Percentiles rank a stretch among this genome's conserved stretches.
phyloP scores from a whole-genome alignment of 2,329 filamentous ascomycete genomes.

The Macrophomina pseudophaseolina region DNA sequence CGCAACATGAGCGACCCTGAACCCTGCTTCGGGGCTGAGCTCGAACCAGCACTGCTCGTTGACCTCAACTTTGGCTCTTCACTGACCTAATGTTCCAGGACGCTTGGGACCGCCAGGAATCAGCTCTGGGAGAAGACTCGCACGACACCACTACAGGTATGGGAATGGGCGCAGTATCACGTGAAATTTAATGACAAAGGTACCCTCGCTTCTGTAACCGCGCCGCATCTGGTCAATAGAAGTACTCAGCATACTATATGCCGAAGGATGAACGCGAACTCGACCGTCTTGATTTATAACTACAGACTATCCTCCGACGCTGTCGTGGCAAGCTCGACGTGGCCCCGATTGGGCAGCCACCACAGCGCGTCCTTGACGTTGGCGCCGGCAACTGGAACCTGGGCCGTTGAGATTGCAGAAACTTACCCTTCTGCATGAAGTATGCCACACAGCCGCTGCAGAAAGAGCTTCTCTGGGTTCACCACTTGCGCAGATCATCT shows the following conservation, averaged over 20 bases:
- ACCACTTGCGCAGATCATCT: constrained; percentile 33
- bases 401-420: constrained; percentile 11
- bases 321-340: constrained; percentile 19
- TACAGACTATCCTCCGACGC: constrained; percentile 1
- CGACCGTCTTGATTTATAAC: constrained; percentile 13
- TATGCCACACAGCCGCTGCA: neutral
- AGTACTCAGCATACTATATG: constrained; percentile 28
- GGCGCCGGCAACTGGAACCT: constrained; percentile 7
- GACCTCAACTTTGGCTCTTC: neutral
- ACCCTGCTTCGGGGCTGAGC: neutral
- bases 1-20: neutral
- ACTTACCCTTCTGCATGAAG: neutral
- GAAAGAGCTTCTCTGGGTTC: neutral
- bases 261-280: constrained; percentile 18
- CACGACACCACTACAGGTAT: constrained; percentile 29
- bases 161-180: constrained; percentile 26
- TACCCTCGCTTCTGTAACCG: neutral
- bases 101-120: neutral
- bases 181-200: constrained; percentile 28
- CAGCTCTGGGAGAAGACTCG: constrained; percentile 14
- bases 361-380: constrained; percentile 28
- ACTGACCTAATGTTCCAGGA: neutral
- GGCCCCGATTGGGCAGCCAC: constrained; percentile 27
- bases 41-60: neutral
- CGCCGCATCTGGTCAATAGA: neutral